A percentile compares a stretch with the other conserved stretches of the same genome.
Conservation (phyloP, 768 basidiomycete species). For the Boletus barrowsii region DNA sequence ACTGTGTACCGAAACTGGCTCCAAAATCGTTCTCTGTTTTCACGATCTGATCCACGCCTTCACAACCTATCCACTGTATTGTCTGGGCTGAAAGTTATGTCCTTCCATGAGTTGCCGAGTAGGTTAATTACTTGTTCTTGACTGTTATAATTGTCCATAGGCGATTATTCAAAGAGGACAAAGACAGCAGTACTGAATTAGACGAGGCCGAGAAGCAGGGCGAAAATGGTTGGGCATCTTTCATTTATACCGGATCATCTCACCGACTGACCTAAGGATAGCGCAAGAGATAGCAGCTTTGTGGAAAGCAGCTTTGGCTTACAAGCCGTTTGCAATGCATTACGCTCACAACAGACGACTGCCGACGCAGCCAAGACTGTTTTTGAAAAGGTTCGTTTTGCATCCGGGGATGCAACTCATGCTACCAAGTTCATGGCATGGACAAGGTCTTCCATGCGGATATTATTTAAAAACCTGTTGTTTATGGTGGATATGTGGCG, state of each 20-base stretch:
- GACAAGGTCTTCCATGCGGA: too few species aligned
- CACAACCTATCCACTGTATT: constrained; percentile 97
- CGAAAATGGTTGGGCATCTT: constrained; percentile 72
- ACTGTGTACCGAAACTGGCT: constrained; percentile 83
- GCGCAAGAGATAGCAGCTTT: too few species aligned
- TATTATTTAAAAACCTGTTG: too few species aligned
- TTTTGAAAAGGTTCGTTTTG: too few species aligned
- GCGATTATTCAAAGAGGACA: constrained; percentile 95
- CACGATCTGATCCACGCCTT: constrained; percentile 95
- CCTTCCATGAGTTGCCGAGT: constrained; percentile 61
- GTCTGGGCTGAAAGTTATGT: constrained; percentile 99
- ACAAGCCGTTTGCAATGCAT: too few species aligned
- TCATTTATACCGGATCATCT: neutral
- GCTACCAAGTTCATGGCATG: too few species aligned
- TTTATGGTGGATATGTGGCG: too few species aligned
- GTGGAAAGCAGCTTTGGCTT: too few species aligned
- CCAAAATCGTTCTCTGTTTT: constrained; percentile 97
- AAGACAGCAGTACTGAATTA: constrained; percentile 75
- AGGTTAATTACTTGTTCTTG: neutral
- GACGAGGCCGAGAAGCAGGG: constrained; percentile 91
- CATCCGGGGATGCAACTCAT: too few species aligned
- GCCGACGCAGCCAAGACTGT: too few species aligned
- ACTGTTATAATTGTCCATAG: constrained; percentile 47
- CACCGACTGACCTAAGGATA: neutral
- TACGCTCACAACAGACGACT: too few species aligned